These are phyloP conservation scores for Ceratobasidium sp. DNA, from an alignment of 1,284 basidiomycete species.

Conservation along the genomic window DNA sequence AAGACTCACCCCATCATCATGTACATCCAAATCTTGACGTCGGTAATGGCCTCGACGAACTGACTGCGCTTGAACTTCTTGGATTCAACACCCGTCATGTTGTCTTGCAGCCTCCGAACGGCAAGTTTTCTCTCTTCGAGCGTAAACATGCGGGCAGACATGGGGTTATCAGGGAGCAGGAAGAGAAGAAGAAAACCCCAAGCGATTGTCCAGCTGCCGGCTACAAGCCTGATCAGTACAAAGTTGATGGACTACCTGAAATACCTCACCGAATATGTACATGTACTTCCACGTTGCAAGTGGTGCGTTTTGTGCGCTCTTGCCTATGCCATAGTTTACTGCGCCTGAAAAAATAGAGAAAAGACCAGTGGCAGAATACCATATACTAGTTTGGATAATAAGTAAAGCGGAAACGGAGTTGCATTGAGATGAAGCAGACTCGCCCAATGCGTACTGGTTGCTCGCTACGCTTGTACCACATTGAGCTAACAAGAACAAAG, in stretches of 20 bases:
- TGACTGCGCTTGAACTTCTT: constrained; percentile 57
- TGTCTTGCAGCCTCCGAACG: constrained; percentile 57
- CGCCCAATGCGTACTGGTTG: constrained; percentile 49
- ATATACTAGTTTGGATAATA: constrained; percentile 54
- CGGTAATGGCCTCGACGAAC: constrained; percentile 59
- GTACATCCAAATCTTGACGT: constrained; percentile 63
- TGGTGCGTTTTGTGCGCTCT: constrained; percentile 55
- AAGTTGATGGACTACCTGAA: background rate
- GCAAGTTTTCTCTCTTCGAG: constrained; percentile 57
- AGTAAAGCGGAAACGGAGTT: background rate
- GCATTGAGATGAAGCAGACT: background rate
- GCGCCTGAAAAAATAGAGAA: constrained; percentile 60
- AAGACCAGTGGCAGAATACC: constrained; percentile 65
- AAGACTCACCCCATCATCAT: constrained; percentile 56
- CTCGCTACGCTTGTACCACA: constrained; percentile 64
- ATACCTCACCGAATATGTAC: constrained; percentile 51
- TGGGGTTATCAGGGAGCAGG: constrained; percentile 61
- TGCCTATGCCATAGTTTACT: constrained; percentile 63
- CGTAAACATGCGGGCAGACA: constrained; percentile 57
- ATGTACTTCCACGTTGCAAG: constrained; percentile 64
- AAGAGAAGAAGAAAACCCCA: constrained; percentile 60
- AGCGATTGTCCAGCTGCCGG: constrained; percentile 61
- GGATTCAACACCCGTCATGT: constrained; percentile 54
- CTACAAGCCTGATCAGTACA: constrained; percentile 42
- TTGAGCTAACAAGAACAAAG: constrained; percentile 62